These are phyloP conservation scores for Acanthamoeba sp. DNA, from an alignment of 208 protist species.

Conservation along the genomic window DNA sequence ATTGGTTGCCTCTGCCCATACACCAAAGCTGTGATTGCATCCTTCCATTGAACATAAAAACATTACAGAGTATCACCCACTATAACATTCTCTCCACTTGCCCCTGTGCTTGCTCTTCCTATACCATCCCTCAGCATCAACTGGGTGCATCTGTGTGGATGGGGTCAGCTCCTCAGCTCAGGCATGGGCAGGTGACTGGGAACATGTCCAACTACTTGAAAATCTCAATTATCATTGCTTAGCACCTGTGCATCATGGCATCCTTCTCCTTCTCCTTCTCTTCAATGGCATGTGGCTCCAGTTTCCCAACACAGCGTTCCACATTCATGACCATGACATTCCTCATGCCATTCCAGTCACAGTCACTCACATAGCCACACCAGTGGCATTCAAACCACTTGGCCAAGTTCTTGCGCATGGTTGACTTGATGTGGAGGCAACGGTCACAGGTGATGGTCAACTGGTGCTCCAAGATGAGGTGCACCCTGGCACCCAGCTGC, in stretches of 20 bases:
- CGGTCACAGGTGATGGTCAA: neutral
- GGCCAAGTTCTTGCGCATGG: neutral
- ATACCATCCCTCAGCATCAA: too few species aligned
- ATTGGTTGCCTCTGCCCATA: too few species aligned
- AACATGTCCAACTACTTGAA: neutral
- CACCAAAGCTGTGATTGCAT: too few species aligned
- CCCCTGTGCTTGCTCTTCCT: too few species aligned
- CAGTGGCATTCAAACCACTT: constrained; percentile 49
- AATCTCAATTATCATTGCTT: neutral
- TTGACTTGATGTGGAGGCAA: neutral
- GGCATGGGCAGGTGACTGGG: neutral
- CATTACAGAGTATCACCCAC: too few species aligned
- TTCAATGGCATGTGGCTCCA: neutral
- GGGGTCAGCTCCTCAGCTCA: neutral
- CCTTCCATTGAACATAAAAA: too few species aligned
- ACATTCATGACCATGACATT: neutral
- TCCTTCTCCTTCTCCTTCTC: neutral
- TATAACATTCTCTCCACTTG: too few species aligned
- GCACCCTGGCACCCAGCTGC: constrained; percentile 61
- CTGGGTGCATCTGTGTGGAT: too few species aligned
- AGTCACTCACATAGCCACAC: constrained; percentile 42
- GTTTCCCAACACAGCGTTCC: neutral
- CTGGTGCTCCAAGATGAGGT: neutral
- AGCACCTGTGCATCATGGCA: neutral
- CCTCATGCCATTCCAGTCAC: neutral